Percentiles rank a stretch among this genome's conserved stretches.
Conservation (phyloP, 352 stramenopile species). For the Phytophthora parvispora region DNA sequence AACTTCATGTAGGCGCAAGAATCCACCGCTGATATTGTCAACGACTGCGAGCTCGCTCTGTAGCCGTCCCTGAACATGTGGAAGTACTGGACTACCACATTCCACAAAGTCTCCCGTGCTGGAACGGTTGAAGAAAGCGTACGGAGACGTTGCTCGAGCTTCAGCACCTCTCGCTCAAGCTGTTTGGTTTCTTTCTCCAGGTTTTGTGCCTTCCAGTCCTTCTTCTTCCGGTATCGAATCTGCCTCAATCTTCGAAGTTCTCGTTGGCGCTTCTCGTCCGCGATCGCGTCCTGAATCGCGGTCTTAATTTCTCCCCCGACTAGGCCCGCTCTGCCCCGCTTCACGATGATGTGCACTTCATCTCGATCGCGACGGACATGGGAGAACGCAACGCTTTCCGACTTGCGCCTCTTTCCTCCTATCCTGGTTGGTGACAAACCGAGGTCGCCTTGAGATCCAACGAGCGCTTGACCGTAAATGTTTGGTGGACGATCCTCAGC, state of each 20-base stretch:
- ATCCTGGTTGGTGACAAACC: neutral
- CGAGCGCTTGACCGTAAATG: neutral
- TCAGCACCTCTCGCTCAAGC: neutral
- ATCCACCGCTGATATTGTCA: neutral
- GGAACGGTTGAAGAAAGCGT: neutral
- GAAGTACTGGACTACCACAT: neutral
- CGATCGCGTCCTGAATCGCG: neutral
- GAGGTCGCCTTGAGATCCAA: neutral
- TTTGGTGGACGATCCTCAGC: neutral
- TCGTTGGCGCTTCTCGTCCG: neutral
- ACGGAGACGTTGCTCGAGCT: neutral
- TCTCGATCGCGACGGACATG: neutral
- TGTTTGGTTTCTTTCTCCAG: neutral
- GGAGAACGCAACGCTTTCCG: neutral
- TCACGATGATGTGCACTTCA: neutral
- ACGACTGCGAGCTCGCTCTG: neutral
- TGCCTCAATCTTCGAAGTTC: neutral
- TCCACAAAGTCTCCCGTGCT: neutral
- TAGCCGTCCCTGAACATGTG: neutral
- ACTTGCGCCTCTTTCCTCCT: neutral
- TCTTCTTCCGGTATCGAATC: neutral
- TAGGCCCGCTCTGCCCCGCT: neutral
- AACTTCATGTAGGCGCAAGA: neutral
- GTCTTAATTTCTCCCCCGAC: neutral
- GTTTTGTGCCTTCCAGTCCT: neutral